These are phyloP conservation scores for Globisporangium echinulatum DNA, from an alignment of 352 stramenopile species.

Conservation along the genomic window DNA sequence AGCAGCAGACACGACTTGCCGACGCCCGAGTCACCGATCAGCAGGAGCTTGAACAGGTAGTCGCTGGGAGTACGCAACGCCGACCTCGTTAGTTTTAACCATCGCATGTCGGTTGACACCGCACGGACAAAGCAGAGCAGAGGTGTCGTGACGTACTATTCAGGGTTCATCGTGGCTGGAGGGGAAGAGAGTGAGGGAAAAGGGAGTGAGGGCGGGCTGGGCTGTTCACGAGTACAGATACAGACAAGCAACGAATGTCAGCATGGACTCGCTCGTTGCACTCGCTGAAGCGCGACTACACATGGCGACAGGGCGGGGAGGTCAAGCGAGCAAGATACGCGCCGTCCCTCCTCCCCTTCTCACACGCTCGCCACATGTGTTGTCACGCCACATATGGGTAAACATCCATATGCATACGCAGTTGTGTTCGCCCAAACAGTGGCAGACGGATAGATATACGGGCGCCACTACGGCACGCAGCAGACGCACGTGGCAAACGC, in stretches of 20 bases:
- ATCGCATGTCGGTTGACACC: no score
- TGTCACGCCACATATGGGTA: background rate
- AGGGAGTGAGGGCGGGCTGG: background rate
- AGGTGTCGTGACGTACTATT: slow-evolving; percentile 78
- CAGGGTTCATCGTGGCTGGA: slow-evolving; percentile 79
- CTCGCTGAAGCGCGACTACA: no score
- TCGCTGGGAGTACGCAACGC: slow-evolving; percentile 71
- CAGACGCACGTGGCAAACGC: background rate
- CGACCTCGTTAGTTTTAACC: background rate
- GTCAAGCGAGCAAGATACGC: background rate
- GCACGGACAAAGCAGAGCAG: background rate
- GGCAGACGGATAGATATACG: background rate
- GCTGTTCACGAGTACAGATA: background rate
- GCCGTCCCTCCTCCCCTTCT: background rate
- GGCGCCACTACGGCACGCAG: background rate
- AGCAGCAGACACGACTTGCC: slow-evolving; percentile 98
- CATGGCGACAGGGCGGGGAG: background rate
- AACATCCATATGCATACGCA: background rate
- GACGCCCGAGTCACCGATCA: slow-evolving; percentile 97
- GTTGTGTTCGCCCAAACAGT: no score
- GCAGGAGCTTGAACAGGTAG: slow-evolving; percentile 97
- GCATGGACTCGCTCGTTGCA: background rate
- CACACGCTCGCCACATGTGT: background rate
- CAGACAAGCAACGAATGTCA: background rate
- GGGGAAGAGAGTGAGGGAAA: background rate